These are phyloP conservation scores for Lachnellula cervina DNA, from an alignment of 2,329 filamentous ascomycete genomes.

Conservation along the genomic window DNA sequence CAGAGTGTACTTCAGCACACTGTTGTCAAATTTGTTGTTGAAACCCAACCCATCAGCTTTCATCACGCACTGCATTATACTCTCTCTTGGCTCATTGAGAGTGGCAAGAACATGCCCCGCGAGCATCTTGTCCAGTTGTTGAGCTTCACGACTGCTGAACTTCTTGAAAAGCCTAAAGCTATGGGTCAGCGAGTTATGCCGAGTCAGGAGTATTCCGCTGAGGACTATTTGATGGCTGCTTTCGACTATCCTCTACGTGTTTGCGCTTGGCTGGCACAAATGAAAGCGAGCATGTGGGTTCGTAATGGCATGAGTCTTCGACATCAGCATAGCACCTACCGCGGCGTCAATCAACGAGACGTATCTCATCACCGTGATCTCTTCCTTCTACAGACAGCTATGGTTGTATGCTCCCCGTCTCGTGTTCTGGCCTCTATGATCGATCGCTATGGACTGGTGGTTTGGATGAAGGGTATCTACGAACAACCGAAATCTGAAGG, in stretches of 20 bases:
- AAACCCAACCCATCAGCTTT: constrained; percentile 89
- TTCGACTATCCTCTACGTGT: constrained; percentile 93
- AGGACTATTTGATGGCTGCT: constrained; percentile 78
- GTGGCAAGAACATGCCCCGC: constrained; percentile 68
- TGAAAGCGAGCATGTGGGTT: constrained; percentile 98
- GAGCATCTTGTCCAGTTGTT: constrained; percentile 65
- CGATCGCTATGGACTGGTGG: constrained; percentile 82
- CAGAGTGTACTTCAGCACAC: constrained; percentile 42
- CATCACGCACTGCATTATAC: constrained; percentile 96
- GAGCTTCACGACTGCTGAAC: constrained; percentile 64
- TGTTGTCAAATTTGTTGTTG: constrained; percentile 82
- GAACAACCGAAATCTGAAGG: constrained; percentile 59
- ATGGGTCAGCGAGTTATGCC: constrained; percentile 55
- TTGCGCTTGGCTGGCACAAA: constrained; percentile 94
- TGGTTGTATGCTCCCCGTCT: constrained; percentile 79
- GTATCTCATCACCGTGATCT: constrained; percentile 93
- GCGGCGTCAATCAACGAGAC: constrained; percentile 82
- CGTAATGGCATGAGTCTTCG: constrained; percentile 93
- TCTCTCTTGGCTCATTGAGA: constrained; percentile 91
- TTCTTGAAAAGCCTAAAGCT: constrained; percentile 58
- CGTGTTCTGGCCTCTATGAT: constrained; percentile 84
- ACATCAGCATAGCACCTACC: constrained; percentile 91
- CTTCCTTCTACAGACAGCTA: constrained; percentile 84
- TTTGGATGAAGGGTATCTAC: constrained; percentile 83
- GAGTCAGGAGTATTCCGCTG: constrained; percentile 53